These are phyloP conservation scores for Malassezia furfur DNA, from an alignment of 1,284 basidiomycete species.

Conservation along the genomic window DNA sequence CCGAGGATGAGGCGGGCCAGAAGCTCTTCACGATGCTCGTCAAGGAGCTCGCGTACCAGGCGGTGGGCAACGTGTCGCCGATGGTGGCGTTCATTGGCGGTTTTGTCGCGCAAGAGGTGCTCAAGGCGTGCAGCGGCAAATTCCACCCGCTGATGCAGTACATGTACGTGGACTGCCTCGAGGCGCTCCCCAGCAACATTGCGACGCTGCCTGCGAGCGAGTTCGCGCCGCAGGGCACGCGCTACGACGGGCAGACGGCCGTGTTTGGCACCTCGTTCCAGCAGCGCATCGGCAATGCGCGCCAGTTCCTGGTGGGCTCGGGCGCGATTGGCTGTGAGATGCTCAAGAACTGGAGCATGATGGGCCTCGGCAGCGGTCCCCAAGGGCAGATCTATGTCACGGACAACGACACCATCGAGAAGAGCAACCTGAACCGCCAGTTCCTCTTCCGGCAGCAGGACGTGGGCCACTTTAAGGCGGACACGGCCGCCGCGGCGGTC, in stretches of 20 bases:
- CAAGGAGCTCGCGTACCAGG: conserved; percentile 80
- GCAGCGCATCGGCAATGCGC: conserved; percentile 76
- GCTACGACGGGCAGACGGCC: conserved; percentile 91
- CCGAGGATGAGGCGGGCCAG: conserved; percentile 52
- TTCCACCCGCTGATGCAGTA: conserved; percentile 95
- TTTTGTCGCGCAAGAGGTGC: conserved; percentile 93
- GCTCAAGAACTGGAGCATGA: conserved; percentile 99
- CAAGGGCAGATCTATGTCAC: conserved; percentile 84
- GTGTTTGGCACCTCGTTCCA: conserved; percentile 93
- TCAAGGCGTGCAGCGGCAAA: conserved; percentile 95
- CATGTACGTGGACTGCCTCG: conserved; percentile 94
- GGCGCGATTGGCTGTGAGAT: conserved; percentile 99
- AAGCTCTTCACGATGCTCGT: conserved; percentile 65
- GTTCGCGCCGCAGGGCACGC: conserved; percentile 67
- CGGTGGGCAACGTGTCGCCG: conserved; percentile 82
- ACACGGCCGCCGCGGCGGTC: conserved; percentile 84
- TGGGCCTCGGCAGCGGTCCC: conserved; percentile 78
- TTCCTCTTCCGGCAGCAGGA: conserved; percentile 98
- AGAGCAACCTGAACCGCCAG: conserved; percentile 95
- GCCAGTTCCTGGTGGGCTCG: conserved; percentile 93
- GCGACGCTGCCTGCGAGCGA: conserved; percentile 66
- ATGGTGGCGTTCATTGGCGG: conserved; percentile 90
- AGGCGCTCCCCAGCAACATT: conserved; percentile 55
- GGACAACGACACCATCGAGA: conserved; percentile 97
- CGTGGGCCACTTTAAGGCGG: conserved; percentile 93